Conservation (phyloP, 208 protist genomes). For the Phytomonas sp. region DNA sequence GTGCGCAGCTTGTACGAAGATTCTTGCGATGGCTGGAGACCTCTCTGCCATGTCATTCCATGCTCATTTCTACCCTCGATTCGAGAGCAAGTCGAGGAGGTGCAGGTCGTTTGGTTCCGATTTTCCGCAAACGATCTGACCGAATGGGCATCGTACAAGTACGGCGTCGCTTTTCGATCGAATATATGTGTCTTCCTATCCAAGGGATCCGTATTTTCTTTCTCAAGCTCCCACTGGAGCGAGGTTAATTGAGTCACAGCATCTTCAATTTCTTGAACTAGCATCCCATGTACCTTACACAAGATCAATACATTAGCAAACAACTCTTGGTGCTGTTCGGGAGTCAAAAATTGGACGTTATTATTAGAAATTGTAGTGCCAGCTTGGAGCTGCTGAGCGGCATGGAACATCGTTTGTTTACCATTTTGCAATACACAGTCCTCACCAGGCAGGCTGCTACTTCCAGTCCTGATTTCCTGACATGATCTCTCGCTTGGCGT, state of each 20-base stretch:
- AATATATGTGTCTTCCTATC: background rate
- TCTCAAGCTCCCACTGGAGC: background rate
- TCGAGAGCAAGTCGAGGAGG: background rate
- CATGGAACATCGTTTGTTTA: background rate
- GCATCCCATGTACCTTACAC: slow-evolving; percentile 26
- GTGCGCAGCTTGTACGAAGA: background rate
- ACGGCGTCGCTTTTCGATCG: background rate
- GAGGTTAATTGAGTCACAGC: slow-evolving; percentile 14
- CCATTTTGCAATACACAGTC: background rate
- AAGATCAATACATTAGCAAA: slow-evolving; percentile 69
- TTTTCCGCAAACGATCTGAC: background rate
- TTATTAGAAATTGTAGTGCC: background rate
- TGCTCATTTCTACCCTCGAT: background rate
- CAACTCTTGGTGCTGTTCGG: slow-evolving; percentile 44
- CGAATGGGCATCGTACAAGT: background rate
- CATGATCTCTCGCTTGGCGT: background rate
- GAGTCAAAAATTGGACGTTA: background rate
- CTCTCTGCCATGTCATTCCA: background rate
- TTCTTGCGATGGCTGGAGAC: background rate
- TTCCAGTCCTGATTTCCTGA: background rate
- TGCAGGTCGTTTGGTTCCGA: background rate
- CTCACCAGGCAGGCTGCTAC: background rate
- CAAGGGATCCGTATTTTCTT: background rate
- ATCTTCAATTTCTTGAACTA: slow-evolving; percentile 39
- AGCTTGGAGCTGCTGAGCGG: background rate